Conservation (phyloP, 768 basidiomycete genomes). For the Macrolepiota albuminosa region DNA sequence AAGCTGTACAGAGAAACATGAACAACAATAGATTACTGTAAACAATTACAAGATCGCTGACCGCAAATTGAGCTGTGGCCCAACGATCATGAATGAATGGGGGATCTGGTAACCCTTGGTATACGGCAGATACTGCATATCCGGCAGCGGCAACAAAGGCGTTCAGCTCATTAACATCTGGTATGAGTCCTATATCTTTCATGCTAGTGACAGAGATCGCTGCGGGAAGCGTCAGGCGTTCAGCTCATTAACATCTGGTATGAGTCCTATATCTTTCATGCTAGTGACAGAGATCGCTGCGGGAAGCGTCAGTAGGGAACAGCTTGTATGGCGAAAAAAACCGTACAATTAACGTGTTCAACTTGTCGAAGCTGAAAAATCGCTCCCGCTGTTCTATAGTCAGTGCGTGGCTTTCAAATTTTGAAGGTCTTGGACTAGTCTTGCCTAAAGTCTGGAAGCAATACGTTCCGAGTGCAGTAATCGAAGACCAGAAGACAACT, state of each 20-base stretch:
- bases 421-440: slow-evolving; percentile 21
- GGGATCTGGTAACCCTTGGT: slow-evolving; percentile 47
- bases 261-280: slow-evolving; percentile 38
- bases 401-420: slow-evolving; percentile 1
- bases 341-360: slow-evolving; percentile 18
- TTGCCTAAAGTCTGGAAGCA: slow-evolving; percentile 56
- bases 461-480: slow-evolving; percentile 40
- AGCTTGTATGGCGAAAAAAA: not conserved
- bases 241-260: slow-evolving; percentile 37
- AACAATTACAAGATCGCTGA: slow-evolving; percentile 18
- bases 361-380: slow-evolving; percentile 34
- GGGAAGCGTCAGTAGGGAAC: not conserved
- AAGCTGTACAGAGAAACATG: slow-evolving; percentile 27
- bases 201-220: slow-evolving; percentile 36
- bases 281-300: slow-evolving; percentile 37
- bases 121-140: slow-evolving; percentile 41
- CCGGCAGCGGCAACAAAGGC: slow-evolving; percentile 60
- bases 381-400: slow-evolving; percentile 30
- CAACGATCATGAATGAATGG: slow-evolving; percentile 49
- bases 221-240: too few species aligned
- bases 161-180: slow-evolving; percentile 39
- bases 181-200: slow-evolving; percentile 40
- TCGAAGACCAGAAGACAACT: slow-evolving; percentile 47
- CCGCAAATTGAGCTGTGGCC: slow-evolving; percentile 51
- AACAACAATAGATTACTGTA: not conserved